Percentiles rank a stretch among this genome's conserved stretches.
Evolutionary conservation across 2,329 filamentous ascomycete species (phyloP).

Genomic region (Daldinia sp.): DNA sequence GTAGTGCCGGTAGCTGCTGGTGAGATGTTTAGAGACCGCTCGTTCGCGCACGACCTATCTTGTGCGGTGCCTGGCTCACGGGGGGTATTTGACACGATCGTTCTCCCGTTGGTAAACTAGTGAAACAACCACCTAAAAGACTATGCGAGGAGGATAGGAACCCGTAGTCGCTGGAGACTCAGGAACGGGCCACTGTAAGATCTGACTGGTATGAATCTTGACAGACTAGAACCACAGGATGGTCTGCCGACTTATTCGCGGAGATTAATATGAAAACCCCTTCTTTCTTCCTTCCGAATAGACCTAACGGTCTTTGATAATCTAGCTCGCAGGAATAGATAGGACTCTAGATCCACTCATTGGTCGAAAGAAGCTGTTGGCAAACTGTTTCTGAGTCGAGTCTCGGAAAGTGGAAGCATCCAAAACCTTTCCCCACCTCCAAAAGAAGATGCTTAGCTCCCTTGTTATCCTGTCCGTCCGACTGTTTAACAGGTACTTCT

Average conservation of each 20-base stretch:
- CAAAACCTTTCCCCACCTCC: conserved; percentile 42
- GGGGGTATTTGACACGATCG: conserved; percentile 32
- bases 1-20: conserved; percentile 13
- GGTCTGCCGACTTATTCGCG: conserved; percentile 34
- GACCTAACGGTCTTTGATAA: conserved; percentile 44
- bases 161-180: conserved; percentile 29
- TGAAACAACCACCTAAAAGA: conserved; percentile 43
- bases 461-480: conserved; percentile 23
- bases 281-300: conserved; percentile 44
- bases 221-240: conserved; percentile 38
- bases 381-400: conserved; percentile 50
- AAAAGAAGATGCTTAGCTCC: conserved; percentile 31
- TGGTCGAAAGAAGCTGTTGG: conserved; percentile 41
- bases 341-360: conserved; percentile 40
- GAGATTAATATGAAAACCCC: conserved; percentile 45
- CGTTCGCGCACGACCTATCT: conserved; percentile 41
- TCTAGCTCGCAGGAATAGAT: conserved; percentile 41
- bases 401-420: conserved; percentile 47
- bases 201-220: conserved; percentile 39
- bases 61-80: conserved; percentile 40
- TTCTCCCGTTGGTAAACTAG: conserved; percentile 35
- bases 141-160: conserved; percentile 26
- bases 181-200: conserved; percentile 34
- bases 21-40: conserved; percentile 21
- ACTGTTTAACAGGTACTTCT: conserved; percentile 27